phyloP scores from a whole-genome alignment of 2,329 filamentous ascomycete genomes.

The Massarina eburnea region DNA sequence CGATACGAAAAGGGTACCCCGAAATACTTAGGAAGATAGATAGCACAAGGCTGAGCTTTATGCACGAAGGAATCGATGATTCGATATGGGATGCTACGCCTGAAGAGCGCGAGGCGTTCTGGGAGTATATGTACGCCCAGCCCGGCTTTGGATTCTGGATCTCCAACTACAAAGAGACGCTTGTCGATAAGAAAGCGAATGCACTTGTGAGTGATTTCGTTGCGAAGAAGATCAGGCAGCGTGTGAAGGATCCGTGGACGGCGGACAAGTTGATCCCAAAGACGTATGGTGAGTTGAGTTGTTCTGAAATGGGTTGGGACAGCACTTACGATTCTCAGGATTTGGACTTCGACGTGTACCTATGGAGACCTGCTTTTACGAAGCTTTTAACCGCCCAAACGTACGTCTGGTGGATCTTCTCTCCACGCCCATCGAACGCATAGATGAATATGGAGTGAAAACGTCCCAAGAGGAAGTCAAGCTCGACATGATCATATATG shows the following conservation, averaged over 20 bases:
- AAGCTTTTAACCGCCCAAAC: constrained; percentile 43
- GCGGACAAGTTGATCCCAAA: constrained; percentile 46
- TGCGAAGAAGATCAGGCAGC: constrained; percentile 45
- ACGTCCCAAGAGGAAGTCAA: constrained; percentile 39
- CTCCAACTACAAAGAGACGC: constrained; percentile 21
- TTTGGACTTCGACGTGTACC: constrained; percentile 46
- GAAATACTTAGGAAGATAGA: constrained; percentile 18
- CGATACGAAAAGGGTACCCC: constrained; percentile 16
- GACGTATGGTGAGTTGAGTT: constrained; percentile 41
- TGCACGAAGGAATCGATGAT: constrained; percentile 15
- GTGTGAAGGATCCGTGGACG: constrained; percentile 50
- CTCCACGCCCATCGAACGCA: constrained; percentile 36
- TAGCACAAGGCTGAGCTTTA: constrained; percentile 19
- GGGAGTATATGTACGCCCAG: constrained; percentile 20
- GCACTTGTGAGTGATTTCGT: constrained; percentile 27
- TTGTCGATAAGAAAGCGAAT: constrained; percentile 26
- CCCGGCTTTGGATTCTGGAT: constrained; percentile 22
- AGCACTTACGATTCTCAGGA: no score
- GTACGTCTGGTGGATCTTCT: constrained; percentile 43
- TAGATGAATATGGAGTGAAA: constrained; percentile 43
- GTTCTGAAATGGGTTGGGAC: no score
- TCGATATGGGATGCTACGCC: constrained; percentile 13
- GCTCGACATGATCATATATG: constrained; percentile 43
- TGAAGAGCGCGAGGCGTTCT: constrained; percentile 17
- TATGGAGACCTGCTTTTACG: constrained; percentile 48